These are phyloP conservation scores for Avena insularis DNA, from an alignment of 176 grass and related monocot species.

Conservation along the genomic window DNA sequence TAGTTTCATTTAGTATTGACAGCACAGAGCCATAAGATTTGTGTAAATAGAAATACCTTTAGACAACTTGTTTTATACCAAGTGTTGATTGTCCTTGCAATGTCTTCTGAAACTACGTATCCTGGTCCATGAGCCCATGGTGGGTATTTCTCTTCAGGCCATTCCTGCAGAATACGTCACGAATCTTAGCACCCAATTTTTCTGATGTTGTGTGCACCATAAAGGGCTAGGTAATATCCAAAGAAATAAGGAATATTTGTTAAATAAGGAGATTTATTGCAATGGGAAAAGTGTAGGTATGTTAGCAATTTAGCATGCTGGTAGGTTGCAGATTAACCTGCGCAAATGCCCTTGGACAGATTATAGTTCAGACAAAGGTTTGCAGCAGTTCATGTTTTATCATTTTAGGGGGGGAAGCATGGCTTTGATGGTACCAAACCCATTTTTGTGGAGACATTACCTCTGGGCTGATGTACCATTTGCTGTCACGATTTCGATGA, in stretches of 20 bases:
- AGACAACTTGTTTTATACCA: slow-evolving; percentile 63
- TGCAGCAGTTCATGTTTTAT: slow-evolving; percentile 23
- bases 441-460: slow-evolving; percentile 59
- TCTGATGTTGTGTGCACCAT: background rate
- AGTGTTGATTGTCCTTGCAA: slow-evolving; percentile 62
- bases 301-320: background rate
- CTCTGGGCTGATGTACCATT: slow-evolving; percentile 86
- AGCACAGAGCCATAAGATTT: background rate
- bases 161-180: slow-evolving; percentile 75
- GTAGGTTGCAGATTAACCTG: slow-evolving; percentile 19
- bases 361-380: slow-evolving; percentile 11
- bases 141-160: slow-evolving; percentile 88
- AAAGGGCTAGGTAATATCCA: background rate
- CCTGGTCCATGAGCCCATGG: slow-evolving; percentile 96
- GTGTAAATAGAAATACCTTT: slow-evolving; percentile 64
- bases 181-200: slow-evolving; percentile 30
- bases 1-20: slow-evolving; percentile 29
- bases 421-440: background rate
- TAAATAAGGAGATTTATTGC: background rate
- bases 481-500: slow-evolving; percentile 77
- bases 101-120: slow-evolving; percentile 91
- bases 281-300: background rate
- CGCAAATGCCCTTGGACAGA: background rate
- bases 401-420: background rate
- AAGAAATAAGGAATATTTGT: background rate